Base-by-base conservation (phyloP, 768 basidiomycete species). In the Lactarius tabidus region DNA sequence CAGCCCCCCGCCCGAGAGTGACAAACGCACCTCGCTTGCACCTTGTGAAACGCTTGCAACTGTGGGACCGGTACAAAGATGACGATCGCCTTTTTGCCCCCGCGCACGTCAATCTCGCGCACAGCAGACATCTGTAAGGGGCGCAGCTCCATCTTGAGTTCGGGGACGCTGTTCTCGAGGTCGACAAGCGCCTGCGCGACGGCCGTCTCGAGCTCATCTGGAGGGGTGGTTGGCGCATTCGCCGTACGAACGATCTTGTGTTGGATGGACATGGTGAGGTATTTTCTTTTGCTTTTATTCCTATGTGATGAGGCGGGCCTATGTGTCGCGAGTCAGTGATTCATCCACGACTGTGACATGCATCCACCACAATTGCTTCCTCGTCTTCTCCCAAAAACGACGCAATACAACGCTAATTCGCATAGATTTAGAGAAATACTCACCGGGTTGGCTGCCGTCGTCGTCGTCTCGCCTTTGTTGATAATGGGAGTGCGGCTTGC, bases 61-160 rank as follows among this genome's bases (percentile, higher is more conserved):
- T 95, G 93, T 70, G 96, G 95, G 57, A 96, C 90, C 63, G 97
- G 97, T 55, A 98, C 95, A 75, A 99, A 99, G 77, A 99, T 82
- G 69, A 99, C 93, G 73, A 99, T 95, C 59, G 97, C 97, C 84
- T 98, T 99, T 84, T 97, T 98, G 75, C 97, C 97, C 69, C 96
- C 97, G 74, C 95, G 93, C 72, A 98, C 95, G 76, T 99, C 97
- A 71, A 99, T 91, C 80, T 99, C 97, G 74, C 95, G 95, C 70
- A 97, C 97, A 69, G 95, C 93, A 71, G 94, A 96, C 80, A 99
- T 98, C 76, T 98, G 95, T 71, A 99, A 87, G 66, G 89, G 86
- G 57, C 95, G 89, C 69, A 99, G 89, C 82, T 99, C 97, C 64
- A 84, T 75, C 88, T 98, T 99, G 82, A 99, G 89, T 80, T 99